These are phyloP conservation scores for Cercospora sp. DNA, from an alignment of 2,329 filamentous ascomycete species.

Conservation along the genomic window DNA sequence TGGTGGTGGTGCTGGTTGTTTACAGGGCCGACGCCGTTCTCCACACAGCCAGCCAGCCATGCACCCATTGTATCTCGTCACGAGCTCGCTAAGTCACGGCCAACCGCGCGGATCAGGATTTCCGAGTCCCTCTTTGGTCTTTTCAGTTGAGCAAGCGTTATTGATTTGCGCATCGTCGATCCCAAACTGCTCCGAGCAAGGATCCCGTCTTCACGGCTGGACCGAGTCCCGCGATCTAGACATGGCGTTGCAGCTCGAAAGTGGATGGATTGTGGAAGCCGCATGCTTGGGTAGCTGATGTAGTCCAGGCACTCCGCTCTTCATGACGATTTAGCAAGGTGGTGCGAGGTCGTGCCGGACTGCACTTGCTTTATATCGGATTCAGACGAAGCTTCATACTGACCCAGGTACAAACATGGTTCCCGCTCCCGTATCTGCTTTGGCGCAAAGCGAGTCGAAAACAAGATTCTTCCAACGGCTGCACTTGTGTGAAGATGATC, in stretches of 20 bases:
- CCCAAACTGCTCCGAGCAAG: background rate
- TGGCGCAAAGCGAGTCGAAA: constrained; percentile 50
- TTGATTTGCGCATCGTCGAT: constrained; percentile 7
- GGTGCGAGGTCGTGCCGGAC: background rate
- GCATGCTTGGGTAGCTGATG: constrained; percentile 8
- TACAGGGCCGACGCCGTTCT: background rate
- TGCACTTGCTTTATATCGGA: background rate
- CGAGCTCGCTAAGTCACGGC: constrained; percentile 3
- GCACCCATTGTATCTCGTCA: background rate
- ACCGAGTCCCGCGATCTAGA: constrained; percentile 8
- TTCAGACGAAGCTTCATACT: background rate
- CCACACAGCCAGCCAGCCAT: background rate
- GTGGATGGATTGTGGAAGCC: constrained; percentile 9
- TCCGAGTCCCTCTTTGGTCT: background rate
- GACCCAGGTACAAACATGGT: constrained; percentile 26
- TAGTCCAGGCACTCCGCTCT: constrained; percentile 10
- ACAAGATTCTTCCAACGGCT: constrained; percentile 45
- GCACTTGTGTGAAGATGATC: constrained; percentile 41
- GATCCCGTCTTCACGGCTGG: background rate
- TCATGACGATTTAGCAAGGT: constrained; percentile 8
- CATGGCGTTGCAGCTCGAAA: constrained; percentile 2
- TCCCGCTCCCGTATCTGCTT: constrained; percentile 28
- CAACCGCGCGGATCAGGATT: background rate
- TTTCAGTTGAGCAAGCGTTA: background rate
- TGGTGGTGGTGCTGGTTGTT: constrained; percentile 2